Evolutionary conservation across 2,329 filamentous ascomycete species (phyloP), one percentile per base, ranked within the genome.

Genomic region (Pestalotiopsis sp.): DNA sequence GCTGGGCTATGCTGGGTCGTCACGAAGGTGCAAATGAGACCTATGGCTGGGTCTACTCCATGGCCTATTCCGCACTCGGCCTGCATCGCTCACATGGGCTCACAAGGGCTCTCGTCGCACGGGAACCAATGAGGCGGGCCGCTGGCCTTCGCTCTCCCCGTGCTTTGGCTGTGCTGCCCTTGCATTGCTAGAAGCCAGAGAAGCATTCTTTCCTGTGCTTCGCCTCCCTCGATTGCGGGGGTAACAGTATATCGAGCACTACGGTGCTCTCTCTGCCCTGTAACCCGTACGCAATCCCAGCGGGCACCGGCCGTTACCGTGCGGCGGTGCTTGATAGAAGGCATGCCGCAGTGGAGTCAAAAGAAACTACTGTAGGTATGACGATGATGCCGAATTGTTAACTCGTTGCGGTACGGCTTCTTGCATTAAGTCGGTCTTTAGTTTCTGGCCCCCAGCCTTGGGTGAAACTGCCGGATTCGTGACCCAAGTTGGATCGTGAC

Each of bases 11-110:
- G 65, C 65, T 66, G 64, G 65, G 65, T 14, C 27, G 17, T 60
- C 13, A 38, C 52, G 64, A 58, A 60, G 56, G 52, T 45, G 36
- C 65, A 60, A 66, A 66, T 66, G 65, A 66, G 40, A 66, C 65
- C 31, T 20, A 20, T 56, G 65, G 65, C 52, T 66, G 23, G 52
- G 31, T 27, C 56, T 56, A 40, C 17, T 38, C 27, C 25, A 60
- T 36, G 31, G 36, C 56, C 58, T 25, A n/a, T 31, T 56, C 38
- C 17, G 17, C 11, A 41, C 23, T 27, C 31, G 65, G 65, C 25
- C 52, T 40, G 61, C 25, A 64, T 13, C 45, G 45, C 45, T 52
- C 45, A 52, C 45, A 52, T 52, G 45, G 45, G 45, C 45, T 52
- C 45, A 52, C 45, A 11, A 23, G 57, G 57, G 17, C 17, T 27